These are phyloP conservation scores for Magnusiomyces suaveolens DNA, from an alignment of 1,139 yeast species.

Conservation along the genomic window DNA sequence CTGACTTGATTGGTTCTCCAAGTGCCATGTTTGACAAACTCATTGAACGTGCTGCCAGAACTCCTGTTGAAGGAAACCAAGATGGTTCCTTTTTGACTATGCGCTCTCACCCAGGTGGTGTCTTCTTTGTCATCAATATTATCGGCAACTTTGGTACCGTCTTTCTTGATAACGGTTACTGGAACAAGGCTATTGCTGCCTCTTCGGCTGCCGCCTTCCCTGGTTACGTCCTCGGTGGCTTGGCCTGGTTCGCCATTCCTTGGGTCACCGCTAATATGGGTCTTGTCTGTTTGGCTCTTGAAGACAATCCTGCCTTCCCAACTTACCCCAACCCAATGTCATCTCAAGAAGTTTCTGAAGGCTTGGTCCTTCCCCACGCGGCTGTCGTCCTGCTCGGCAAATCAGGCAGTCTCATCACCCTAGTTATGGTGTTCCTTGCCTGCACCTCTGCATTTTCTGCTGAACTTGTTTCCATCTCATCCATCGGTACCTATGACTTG, in stretches of 20 bases:
- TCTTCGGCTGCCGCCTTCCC: conserved; percentile 76
- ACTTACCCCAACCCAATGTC: conserved; percentile 59
- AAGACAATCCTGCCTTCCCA: conserved; percentile 60
- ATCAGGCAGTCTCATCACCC: conserved; percentile 77
- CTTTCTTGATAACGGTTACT: conserved; percentile 80
- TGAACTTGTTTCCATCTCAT: conserved; percentile 77
- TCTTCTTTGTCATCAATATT: conserved; percentile 71
- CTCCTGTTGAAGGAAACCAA: conserved; percentile 66
- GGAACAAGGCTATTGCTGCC: conserved; percentile 78
- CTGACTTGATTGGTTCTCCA: conserved; percentile 62
- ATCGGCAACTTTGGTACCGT: conserved; percentile 88
- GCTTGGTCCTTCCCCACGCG: conserved; percentile 77
- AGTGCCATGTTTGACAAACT: conserved; percentile 64
- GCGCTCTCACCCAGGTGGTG: conserved; percentile 65
- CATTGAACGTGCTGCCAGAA: conserved; percentile 44
- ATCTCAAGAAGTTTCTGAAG: conserved; percentile 62
- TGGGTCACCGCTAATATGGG: conserved; percentile 78
- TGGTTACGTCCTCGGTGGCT: conserved; percentile 86
- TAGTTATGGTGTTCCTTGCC: conserved; percentile 74
- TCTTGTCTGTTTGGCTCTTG: conserved; percentile 63
- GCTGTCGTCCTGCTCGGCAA: conserved; percentile 76
- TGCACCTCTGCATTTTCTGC: conserved; percentile 54
- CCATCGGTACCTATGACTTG: conserved; percentile 75
- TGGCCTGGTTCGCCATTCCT: conserved; percentile 88
- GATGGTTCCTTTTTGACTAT: conserved; percentile 69